Base-by-base conservation (phyloP, 1,284 basidiomycete genomes). In the Ceratobasidium papillatum region DNA sequence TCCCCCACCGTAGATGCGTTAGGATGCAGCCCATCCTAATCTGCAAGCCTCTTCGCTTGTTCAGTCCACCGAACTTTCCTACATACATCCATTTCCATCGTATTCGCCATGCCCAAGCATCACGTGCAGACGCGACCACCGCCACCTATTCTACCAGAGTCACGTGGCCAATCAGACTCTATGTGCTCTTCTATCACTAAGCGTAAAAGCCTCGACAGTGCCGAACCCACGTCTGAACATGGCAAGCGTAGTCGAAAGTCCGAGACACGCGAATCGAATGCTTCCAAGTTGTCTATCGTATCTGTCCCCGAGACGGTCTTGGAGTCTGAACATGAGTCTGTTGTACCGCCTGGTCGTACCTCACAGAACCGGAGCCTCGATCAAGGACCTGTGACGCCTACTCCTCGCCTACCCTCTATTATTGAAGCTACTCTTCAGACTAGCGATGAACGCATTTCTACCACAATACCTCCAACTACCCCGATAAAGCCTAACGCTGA, bases 241-340 rank as follows among this genome's bases (percentile, higher is more conserved):
- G 34, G 34, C 52, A 54, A 54, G 25, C 52, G 52, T 27, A n/a
- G 19, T 32, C 17, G 27, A 54, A 30, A n/a, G 27, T 32, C 52
- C 34, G 43, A 12, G 3, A n/a, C 43, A 12, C 43, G 14, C 11
- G 43, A 12, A 3, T 54, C 52, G 3, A 54, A 54, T 30, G 27
- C 52, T 25, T 54, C 52, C 34, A n/a, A 30, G 4, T 27, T 54
- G 27, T 22, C 52, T 14, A 54, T 25, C 9, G 17, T 54, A n/a
- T 54, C 52, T 54, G 25, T n/a, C 34, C 58, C 25, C 58, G 58
- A 61, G 34, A 61, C 58, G 36, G 22, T 61, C 58, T 43, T 61
- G 34, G 58, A 61, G 58, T 12, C 25, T 43, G 25, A 61, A 27
- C 17, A 8, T 0, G 25, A 61, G 19, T 25, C 58, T 30, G 8